Evolutionary conservation across 2,329 filamentous ascomycete species (phyloP), one percentile per base, ranked within the genome.

Genomic region (Pezicula neosporulosa): DNA sequence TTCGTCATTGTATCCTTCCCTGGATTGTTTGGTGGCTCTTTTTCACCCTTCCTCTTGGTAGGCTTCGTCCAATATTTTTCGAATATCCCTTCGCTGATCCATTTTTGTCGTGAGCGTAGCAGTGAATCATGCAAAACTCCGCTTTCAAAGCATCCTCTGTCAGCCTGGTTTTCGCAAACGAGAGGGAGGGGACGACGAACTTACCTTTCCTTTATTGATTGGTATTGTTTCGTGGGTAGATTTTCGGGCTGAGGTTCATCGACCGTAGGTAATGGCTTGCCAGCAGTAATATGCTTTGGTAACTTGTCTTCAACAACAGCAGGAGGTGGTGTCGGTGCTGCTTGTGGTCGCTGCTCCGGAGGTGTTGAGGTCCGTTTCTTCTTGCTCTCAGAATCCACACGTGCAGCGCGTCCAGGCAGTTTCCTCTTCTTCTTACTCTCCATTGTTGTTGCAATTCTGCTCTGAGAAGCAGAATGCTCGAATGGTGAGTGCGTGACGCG

Each of bases 51-150:
- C 56, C 81, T 80, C 69, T 86, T 87, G 39, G 74, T 74, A 3
- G 87, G 86, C 64, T 90, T 90, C 8, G 83, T 80, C 87, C 87
- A 91, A 67, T 87, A 90, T 62, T 83, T 87, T 60, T 90, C 85
- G 60, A 91, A 89, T 44, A 90, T 77, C 28, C 86, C 85, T 58
- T 87, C 83, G 63, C 75, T 79, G 21, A 87, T 78, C 87, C 87
- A 91, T 77, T 80, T 82, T 51, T 85, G 77, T 53, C 87, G 84
- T 62, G 89, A 94, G 63, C 87, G 80, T 46, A 80, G 72, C 24
- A 94, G 76, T 2, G 89, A 90, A 59, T 91, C 86, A 61, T 81
- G 77, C 52, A 93, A 74, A 18, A 93, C 87, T 58, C 86, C 87
- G 69, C 89, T 90, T 61, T 47, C 53, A 52, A 15, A 38, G 41